Conservation (phyloP, 2,329 filamentous ascomycete species). For the Trichoderma citrinoviride region DNA sequence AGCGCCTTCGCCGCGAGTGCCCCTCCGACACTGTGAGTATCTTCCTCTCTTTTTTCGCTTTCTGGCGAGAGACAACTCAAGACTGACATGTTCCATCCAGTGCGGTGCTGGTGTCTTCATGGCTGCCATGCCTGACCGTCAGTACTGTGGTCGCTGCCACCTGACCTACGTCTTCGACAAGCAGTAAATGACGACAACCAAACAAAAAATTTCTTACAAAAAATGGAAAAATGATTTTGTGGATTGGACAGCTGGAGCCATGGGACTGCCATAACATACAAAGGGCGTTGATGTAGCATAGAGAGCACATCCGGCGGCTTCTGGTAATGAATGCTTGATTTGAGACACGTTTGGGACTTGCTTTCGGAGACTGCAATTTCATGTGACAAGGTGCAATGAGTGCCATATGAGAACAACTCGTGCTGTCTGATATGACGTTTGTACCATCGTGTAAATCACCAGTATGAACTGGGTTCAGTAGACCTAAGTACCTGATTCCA, state of each 20-base stretch:
- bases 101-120: slow-evolving; percentile 99
- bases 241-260: slow-evolving; percentile 34
- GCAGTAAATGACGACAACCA: slow-evolving; percentile 45
- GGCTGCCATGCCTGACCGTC: slow-evolving; percentile 99
- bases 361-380: slow-evolving; percentile 21
- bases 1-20: slow-evolving; percentile 98
- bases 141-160: slow-evolving; percentile 84
- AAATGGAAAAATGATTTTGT: slow-evolving; percentile 30
- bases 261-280: slow-evolving; percentile 32
- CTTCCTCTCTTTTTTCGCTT: background rate
- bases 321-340: slow-evolving; percentile 42
- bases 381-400: slow-evolving; percentile 22
- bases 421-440: background rate
- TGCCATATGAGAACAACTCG: background rate
- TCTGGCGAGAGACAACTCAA: background rate
- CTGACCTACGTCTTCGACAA: slow-evolving; percentile 73
- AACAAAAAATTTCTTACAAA: slow-evolving; percentile 22
- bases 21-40: slow-evolving; percentile 77
- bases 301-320: slow-evolving; percentile 40
- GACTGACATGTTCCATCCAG: slow-evolving; percentile 43
- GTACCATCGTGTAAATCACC: no score
- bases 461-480: no score
- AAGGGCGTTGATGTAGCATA: slow-evolving; percentile 46
- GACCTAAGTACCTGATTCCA: no score
- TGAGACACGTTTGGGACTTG: slow-evolving; percentile 26